Evolutionary conservation across 2,329 filamentous ascomycete species (phyloP).

Genomic region (Cladorrhinum sp.): DNA sequence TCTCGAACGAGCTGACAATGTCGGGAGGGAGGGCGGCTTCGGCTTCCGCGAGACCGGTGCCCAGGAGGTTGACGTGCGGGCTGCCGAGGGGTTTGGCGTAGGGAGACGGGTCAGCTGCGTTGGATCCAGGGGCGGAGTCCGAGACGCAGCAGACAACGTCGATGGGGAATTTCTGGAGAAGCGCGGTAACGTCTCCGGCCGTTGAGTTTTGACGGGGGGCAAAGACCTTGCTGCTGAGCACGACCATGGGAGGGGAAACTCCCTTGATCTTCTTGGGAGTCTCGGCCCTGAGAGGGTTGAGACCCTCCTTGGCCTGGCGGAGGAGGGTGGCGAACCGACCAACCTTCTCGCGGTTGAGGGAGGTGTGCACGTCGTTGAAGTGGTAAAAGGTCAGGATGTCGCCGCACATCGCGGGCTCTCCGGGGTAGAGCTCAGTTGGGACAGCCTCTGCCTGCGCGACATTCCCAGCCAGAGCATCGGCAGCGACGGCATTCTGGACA

Average conservation of each 20-base stretch:
- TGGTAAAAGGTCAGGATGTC: constrained; percentile 6
- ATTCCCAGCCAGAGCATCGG: neutral
- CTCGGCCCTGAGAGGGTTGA: neutral
- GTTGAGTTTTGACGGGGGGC: neutral
- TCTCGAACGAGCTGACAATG: neutral
- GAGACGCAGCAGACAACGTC: constrained; percentile 3
- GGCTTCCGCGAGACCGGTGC: neutral
- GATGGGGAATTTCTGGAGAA: constrained; percentile 3
- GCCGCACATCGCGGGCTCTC: neutral
- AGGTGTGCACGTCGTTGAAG: constrained; percentile 4
- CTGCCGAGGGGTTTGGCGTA: neutral
- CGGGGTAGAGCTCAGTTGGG: no score
- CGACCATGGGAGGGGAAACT: neutral
- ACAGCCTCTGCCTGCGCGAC: neutral
- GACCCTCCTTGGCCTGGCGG: neutral
- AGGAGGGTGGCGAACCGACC: neutral
- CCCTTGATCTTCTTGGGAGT: neutral
- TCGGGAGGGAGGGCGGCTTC: neutral
- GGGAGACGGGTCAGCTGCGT: neutral
- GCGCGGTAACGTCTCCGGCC: neutral
- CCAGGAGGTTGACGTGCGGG: neutral
- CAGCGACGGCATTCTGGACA: neutral
- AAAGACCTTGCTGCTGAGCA: constrained; percentile 4
- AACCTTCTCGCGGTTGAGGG: neutral
- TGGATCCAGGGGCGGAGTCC: neutral